Evolutionary conservation across 192 early-diverging fungal species (phyloP), one percentile per base, ranked within the genome.

Genomic region (Coemansia sp.): DNA sequence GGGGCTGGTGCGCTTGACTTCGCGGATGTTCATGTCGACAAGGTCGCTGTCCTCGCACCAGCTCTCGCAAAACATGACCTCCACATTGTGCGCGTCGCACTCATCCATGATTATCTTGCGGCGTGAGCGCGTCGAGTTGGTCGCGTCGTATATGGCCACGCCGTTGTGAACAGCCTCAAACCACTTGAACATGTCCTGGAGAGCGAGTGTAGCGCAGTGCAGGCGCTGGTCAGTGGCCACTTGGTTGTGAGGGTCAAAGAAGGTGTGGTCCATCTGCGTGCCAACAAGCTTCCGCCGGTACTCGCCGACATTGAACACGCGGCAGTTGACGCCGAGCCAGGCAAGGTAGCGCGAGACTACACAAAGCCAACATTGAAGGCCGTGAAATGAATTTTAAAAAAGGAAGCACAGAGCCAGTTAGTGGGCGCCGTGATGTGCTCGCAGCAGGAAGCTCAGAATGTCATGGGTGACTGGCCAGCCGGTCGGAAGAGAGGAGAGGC

Each of bases 241-340:
- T 30, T 70, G 55, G 67, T 99, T 91, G 51, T 57, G 56, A 17
- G 95, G 92, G 54, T 98, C 93, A 74, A 97, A 99, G 70, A 96
- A 96, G 27, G 82, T 81, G 65, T 94, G 91, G 47, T 78, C 72
- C 51, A 86, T 78, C 53, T 82, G 69, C 8, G 93, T 90, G 29
- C 95, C 94, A 47, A 87, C 84, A 5, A 91, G 70, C 54, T 91
- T 85, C 36, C 95, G 82, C n/a, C 94, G 88, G 77, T 99, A 99
- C 68, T 98, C 90, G 41, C 93, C 97, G 27, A 99, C 95, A 58
- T 98, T 97, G 79, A 98, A 99, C 30, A 98, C 92, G 60, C 88
- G 85, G 41, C 91, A 86, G 14, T 84, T 86, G 56, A 98, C 88
- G 8, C 97, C 91, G 33, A 99, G 79, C 97, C 97, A 99, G 35